Base-by-base conservation (phyloP, 108 stramenopile species). In the Skeletonema marinoi region DNA sequence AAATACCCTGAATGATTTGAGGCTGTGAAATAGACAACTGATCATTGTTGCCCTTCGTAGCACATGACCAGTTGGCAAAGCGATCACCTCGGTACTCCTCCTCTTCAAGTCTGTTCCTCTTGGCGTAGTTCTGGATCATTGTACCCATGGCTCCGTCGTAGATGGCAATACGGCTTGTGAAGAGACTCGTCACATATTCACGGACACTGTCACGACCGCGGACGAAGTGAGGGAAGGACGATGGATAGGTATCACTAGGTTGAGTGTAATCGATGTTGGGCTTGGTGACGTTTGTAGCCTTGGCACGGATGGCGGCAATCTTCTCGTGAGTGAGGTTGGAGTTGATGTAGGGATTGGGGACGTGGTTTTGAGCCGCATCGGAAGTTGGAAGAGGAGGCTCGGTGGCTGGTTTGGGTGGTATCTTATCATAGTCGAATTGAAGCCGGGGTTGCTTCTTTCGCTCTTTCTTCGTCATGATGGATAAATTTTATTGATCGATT, bases 61-160 rank as follows among this genome's bases (percentile, higher is more conserved):
- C 90, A 81, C 90, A 91, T 59, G 60, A 74, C 94, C 96, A 98
- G 65, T 99, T 92, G 73, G 88, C 93, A 85, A 98, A 98, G 31
- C 91, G 87, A 64, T 98, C 98, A 13, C 98, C 99, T 38, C 99
- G 89, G 90, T 93, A 99, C 48, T 97, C 97, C 66, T 90, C 98
- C 73, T 99, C 98, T 25, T 94, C 96, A 36, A 99, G 83, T 78
- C 85, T 94, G 85, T 94, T 92, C 77, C 84, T 87, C 89, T 97
- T 94, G 68, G 92, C 79, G 66, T 98, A 96, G 83, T 98, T 97
- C 78, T 99, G 99, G 80, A 99, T 99, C 99, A 99, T 99, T 48
- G 99, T 99, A 44, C 98, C 99, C 99, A 99, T 99, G 48, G 98
- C 99, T 61, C 99, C 99, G 71, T 99, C 99, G 71, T 98, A 98